phyloP scores from a whole-genome alignment of 495 filamentous ascomycete species.

The Aspergillus sclerotiicarbonarius region DNA sequence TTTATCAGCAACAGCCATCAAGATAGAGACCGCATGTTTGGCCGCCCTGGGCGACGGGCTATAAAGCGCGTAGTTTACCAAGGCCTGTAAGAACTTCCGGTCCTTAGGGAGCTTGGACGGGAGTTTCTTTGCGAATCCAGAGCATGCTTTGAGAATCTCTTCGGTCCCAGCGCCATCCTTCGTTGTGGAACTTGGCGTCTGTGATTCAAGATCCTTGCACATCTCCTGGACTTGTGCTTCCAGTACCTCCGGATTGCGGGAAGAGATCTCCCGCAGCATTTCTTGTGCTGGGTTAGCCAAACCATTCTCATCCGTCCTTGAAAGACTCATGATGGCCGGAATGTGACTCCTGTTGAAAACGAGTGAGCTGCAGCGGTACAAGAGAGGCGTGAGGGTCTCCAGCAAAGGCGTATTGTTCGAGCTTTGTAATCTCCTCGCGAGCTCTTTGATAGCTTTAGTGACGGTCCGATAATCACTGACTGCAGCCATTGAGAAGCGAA shows the following conservation, averaged over 20 bases:
- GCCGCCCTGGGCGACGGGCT: conserved; percentile 79
- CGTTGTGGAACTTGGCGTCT: conserved; percentile 68
- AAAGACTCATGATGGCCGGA: conserved; percentile 81
- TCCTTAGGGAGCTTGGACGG: conserved; percentile 82
- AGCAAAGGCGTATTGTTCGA: conserved; percentile 59
- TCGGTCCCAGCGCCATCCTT: conserved; percentile 67
- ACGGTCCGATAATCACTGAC: conserved; percentile 91
- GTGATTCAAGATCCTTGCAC: conserved; percentile 76
- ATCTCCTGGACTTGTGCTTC: conserved; percentile 90
- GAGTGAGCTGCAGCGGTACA: conserved; percentile 79
- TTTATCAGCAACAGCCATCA: conserved; percentile 75
- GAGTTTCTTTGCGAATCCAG: conserved; percentile 81
- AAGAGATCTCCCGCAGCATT: conserved; percentile 88
- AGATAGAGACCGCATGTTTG: conserved; percentile 88
- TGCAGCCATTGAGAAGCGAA: conserved; percentile 79
- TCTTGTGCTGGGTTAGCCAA: conserved; percentile 81
- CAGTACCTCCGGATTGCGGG: conserved; percentile 81
- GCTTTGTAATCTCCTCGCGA: conserved; percentile 75
- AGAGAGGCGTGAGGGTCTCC: conserved; percentile 76
- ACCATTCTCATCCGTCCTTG: conserved; percentile 73
- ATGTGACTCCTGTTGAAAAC: conserved; percentile 94
- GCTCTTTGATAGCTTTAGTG: conserved; percentile 83
- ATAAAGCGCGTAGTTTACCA: conserved; percentile 76
- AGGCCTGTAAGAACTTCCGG: conserved; percentile 76
- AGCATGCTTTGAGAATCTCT: conserved; percentile 89